phyloP scores from a whole-genome alignment of 345 rosid genomes.

The Nasturtium officinale region DNA sequence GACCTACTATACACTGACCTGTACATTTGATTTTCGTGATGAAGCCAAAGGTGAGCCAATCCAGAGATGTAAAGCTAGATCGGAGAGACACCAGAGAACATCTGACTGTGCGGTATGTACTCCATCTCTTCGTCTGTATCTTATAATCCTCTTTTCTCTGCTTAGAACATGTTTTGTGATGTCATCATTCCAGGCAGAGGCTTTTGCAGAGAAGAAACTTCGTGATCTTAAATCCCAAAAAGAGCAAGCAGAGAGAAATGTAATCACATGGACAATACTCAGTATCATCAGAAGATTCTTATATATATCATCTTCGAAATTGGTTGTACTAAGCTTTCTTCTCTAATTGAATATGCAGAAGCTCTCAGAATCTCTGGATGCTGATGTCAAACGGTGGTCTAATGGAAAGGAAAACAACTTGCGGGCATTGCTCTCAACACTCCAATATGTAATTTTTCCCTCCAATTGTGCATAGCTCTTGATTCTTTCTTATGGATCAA shows the following conservation, averaged over 20 bases:
- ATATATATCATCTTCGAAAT: conserved; percentile 6
- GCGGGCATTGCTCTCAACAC: conserved; percentile 90
- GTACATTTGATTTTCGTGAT: conserved; percentile 40
- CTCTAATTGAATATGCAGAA: conserved; percentile 56
- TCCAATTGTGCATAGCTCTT: neutral
- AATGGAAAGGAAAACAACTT: conserved; percentile 83
- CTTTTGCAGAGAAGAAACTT: conserved; percentile 92
- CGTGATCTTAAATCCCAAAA: conserved; percentile 79
- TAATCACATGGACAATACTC: conserved; percentile 43
- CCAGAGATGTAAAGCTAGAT: conserved; percentile 65
- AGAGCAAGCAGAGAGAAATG: conserved; percentile 94
- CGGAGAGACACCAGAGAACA: conserved; percentile 80
- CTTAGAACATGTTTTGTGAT: conserved; percentile 29
- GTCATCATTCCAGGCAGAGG: conserved; percentile 70
- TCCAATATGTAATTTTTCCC: conserved; percentile 69
- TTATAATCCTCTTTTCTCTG: conserved; percentile 13
- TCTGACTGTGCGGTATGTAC: conserved; percentile 82
- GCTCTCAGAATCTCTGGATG: conserved; percentile 74
- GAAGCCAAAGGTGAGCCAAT: conserved; percentile 58
- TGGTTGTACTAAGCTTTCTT: conserved; percentile 20
- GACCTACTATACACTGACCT: conserved; percentile 21
- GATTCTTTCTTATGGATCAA: neutral
- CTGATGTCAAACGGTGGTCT: conserved; percentile 94
- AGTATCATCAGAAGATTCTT: conserved; percentile 7
- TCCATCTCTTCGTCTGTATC: conserved; percentile 12